Evolutionary conservation across 495 filamentous ascomycete genomes (phyloP).

Genomic region (Beverwykella pulmonaria): DNA sequence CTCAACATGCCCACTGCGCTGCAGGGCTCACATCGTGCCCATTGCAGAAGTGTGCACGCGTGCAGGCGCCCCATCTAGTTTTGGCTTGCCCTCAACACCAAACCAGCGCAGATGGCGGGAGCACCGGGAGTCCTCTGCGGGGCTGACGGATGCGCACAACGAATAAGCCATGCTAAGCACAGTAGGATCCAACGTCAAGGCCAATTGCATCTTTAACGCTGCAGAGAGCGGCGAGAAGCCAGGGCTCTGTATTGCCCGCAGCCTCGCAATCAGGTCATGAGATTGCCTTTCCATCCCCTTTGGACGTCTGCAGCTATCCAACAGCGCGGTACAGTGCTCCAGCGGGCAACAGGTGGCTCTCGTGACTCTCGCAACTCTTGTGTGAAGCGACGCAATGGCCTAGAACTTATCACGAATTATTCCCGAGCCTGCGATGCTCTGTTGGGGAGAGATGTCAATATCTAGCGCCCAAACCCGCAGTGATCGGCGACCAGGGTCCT

Average conservation of each 20-base stretch:
- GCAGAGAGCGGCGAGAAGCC: background rate
- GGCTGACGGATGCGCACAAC: constrained; percentile 19
- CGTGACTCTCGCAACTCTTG: too few relatives aligned
- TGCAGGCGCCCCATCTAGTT: background rate
- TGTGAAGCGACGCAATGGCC: too few relatives aligned
- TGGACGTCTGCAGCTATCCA: too few relatives aligned
- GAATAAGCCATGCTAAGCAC: constrained; percentile 23
- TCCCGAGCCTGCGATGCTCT: constrained; percentile 2
- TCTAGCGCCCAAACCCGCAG: background rate
- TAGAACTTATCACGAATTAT: background rate
- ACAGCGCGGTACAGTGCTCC: too few relatives aligned
- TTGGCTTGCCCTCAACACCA: background rate
- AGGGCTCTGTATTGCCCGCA: background rate
- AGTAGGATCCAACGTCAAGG: background rate
- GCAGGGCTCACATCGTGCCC: background rate
- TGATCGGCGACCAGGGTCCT: constrained; percentile 11
- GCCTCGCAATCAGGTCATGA: constrained; percentile 14
- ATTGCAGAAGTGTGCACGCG: too few relatives aligned
- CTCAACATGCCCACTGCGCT: background rate
- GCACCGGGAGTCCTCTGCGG: background rate
- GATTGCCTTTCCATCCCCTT: background rate
- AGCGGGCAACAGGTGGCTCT: too few relatives aligned
- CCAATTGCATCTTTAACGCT: background rate
- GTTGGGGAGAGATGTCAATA: background rate
- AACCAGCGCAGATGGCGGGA: background rate